Evolutionary conservation across 164 flowering plant species (phyloP).

Genomic region (Stephania yunnanensis): DNA sequence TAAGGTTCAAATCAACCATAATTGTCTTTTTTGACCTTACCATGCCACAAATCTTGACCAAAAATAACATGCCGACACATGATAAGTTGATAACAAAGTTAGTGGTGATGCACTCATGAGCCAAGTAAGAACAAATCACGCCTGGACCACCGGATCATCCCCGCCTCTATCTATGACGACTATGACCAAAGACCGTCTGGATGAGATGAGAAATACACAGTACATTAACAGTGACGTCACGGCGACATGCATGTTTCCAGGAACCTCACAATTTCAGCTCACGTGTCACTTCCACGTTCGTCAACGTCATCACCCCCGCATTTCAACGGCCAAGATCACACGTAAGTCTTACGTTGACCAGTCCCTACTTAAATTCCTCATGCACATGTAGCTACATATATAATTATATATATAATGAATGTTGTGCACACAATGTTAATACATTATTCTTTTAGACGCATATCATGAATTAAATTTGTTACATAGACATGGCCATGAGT

Average conservation of each 20-base stretch:
- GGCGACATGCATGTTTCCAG: neutral
- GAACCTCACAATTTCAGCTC: neutral
- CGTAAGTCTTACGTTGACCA: constrained; percentile 4
- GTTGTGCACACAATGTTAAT: neutral
- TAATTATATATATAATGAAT: no score
- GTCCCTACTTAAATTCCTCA: no score
- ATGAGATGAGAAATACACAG: neutral
- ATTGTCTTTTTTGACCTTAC: neutral
- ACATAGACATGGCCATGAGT: constrained; percentile 2
- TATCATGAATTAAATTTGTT: neutral
- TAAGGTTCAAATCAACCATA: neutral
- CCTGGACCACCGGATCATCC: neutral
- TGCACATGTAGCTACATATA: neutral
- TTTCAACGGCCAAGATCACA: constrained; percentile 2
- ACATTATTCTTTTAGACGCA: no score
- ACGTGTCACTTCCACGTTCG: constrained; percentile 1
- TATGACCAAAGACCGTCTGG: constrained; percentile 1
- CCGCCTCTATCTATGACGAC: neutral
- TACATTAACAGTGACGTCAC: neutral
- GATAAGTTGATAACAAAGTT: neutral
- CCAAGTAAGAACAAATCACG: neutral
- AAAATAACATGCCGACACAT: neutral
- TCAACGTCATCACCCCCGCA: neutral
- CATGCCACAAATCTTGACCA: neutral
- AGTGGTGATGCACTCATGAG: neutral